Conservation (phyloP, 177 flowering plant species). For the Tripterygium wilfordii region DNA sequence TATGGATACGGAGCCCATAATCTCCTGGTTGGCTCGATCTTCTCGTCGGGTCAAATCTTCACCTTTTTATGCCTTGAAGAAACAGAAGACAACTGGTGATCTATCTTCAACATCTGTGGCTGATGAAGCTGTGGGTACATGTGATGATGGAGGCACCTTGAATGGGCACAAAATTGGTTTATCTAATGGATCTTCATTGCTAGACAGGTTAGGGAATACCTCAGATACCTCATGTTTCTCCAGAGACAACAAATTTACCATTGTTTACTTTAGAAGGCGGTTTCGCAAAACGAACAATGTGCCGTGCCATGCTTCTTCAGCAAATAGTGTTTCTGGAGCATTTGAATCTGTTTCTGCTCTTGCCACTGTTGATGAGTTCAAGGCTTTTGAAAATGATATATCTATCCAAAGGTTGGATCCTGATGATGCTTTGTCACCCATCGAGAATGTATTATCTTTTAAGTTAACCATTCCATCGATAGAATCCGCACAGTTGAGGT, state of each 20-base stretch:
- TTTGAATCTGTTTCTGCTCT: slow-evolving; percentile 21
- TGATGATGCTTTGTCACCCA: background rate
- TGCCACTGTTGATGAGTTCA: slow-evolving; percentile 18
- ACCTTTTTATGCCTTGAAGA: slow-evolving; percentile 35
- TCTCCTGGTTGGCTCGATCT: slow-evolving; percentile 82
- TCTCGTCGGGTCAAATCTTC: slow-evolving; percentile 47
- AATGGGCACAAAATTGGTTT: slow-evolving; percentile 10
- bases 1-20: slow-evolving; percentile 85
- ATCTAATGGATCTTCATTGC: slow-evolving; percentile 9
- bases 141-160: slow-evolving; percentile 14
- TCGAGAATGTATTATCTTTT: background rate
- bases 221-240: slow-evolving; percentile 10
- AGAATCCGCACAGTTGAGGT: slow-evolving; percentile 22
- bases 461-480: slow-evolving; percentile 17
- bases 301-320: slow-evolving; percentile 9
- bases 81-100: slow-evolving; percentile 31
- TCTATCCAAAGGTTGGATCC: slow-evolving; percentile 7
- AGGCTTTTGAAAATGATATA: slow-evolving; percentile 17
- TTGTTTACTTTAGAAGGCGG: slow-evolving; percentile 77
- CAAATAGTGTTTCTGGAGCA: slow-evolving; percentile 10
- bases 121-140: slow-evolving; percentile 19
- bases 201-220: slow-evolving; percentile 15
- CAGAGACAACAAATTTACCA: slow-evolving; percentile 27
- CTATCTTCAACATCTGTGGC: slow-evolving; percentile 7
- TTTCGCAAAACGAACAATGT: slow-evolving; percentile 29